phyloP scores from a whole-genome alignment of 306 rosid genomes.

The Prunus campanulata region DNA sequence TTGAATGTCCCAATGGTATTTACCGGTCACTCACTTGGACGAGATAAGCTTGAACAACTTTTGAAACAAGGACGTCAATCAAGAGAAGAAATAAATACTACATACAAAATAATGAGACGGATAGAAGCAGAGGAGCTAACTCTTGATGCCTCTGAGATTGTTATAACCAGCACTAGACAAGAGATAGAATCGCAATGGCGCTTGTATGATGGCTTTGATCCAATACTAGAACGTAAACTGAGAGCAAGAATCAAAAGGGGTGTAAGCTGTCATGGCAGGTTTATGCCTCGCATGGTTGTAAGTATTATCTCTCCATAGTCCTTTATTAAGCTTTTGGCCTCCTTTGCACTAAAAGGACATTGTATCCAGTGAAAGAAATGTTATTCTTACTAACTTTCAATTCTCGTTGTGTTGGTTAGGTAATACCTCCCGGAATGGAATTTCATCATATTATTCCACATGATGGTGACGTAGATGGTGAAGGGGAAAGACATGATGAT shows the following conservation, averaged over 20 bases:
- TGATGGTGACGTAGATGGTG: slow-evolving; percentile 45
- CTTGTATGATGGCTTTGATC: slow-evolving; percentile 66
- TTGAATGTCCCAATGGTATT: slow-evolving; percentile 59
- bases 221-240: slow-evolving; percentile 55
- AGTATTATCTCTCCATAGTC: slow-evolving; percentile 23
- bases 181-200: slow-evolving; percentile 70
- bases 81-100: slow-evolving; percentile 52
- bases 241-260: slow-evolving; percentile 56
- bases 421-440: slow-evolving; percentile 71
- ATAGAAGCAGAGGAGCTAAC: slow-evolving; percentile 63
- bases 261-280: slow-evolving; percentile 58
- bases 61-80: slow-evolving; percentile 60
- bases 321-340: neutral
- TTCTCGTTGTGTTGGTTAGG: slow-evolving; percentile 30
- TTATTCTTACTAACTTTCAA: neutral
- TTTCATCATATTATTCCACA: slow-evolving; percentile 59
- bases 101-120: slow-evolving; percentile 64
- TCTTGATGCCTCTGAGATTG: slow-evolving; percentile 59
- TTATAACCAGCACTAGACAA: slow-evolving; percentile 65
- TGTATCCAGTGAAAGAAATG: neutral
- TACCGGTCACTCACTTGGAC: slow-evolving; percentile 60
- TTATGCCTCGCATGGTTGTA: slow-evolving; percentile 63
- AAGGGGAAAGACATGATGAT: slow-evolving; percentile 42
- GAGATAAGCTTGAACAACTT: slow-evolving; percentile 61
- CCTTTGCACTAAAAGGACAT: neutral